Evolutionary conservation across 202 grass and related monocot species (phyloP).

Genomic region (Dendrocalamus latiflorus): DNA sequence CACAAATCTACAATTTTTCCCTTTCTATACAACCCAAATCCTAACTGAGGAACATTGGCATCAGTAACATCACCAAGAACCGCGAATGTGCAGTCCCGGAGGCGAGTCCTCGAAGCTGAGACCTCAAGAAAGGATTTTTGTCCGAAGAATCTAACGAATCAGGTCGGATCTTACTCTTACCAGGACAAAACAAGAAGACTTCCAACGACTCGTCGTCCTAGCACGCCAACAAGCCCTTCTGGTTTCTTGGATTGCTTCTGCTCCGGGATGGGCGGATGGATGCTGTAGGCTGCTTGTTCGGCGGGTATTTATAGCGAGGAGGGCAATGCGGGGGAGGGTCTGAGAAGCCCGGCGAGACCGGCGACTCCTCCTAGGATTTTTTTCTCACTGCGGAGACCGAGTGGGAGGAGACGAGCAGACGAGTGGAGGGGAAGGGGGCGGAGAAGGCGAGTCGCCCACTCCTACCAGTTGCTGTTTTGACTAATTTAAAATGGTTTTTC

Average conservation of each 20-base stretch:
- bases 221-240: neutral
- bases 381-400: neutral
- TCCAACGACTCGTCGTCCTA: neutral
- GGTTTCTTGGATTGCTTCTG: constrained; percentile 3
- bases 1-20: no score
- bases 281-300: no score
- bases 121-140: neutral
- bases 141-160: neutral
- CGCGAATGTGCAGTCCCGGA: neutral
- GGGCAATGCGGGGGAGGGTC: constrained; percentile 7
- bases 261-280: constrained; percentile 6
- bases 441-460: neutral
- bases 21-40: neutral
- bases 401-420: neutral
- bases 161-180: constrained; percentile 31
- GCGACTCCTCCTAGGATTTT: neutral
- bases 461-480: neutral
- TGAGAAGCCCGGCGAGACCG: constrained; percentile 26
- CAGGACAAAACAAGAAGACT: neutral
- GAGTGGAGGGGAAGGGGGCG: neutral
- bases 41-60: neutral
- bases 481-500: neutral
- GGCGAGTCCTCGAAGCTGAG: neutral
- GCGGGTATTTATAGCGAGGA: constrained; percentile 24
- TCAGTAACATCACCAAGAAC: neutral